Percentiles rank a stretch among this genome's conserved stretches.
These are phyloP conservation scores for Cryptococcus sp. DNA, from an alignment of 1,284 basidiomycete species.

Conservation along the genomic window DNA sequence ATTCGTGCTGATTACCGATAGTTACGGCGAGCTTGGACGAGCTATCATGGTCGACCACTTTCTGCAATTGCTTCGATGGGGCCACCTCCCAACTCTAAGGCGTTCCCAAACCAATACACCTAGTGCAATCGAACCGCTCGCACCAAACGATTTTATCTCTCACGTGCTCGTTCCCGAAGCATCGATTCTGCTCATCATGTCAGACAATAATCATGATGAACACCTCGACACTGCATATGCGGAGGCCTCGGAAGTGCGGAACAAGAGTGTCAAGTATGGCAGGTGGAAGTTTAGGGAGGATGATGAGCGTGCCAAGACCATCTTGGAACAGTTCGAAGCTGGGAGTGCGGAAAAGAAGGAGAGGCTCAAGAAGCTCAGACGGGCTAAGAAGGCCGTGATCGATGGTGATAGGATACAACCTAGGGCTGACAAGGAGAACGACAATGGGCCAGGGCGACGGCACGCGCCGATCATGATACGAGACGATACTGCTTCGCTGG, in stretches of 20 bases:
- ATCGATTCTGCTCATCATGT: constrained; percentile 42
- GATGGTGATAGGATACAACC: too few species aligned
- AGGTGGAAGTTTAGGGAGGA: constrained; percentile 22
- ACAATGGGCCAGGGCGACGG: too few species aligned
- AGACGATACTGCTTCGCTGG: too few species aligned
- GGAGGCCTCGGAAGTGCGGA: constrained; percentile 21
- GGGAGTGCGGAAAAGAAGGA: constrained; percentile 5
- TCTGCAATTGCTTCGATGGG: constrained; percentile 32
- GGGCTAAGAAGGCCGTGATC: too few species aligned
- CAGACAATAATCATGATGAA: constrained; percentile 27
- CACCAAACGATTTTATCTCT: constrained; percentile 35
- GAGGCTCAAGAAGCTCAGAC: constrained; percentile 5
- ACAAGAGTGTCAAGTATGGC: constrained; percentile 38
- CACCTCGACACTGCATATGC: constrained; percentile 3
- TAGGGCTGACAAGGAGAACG: too few species aligned
- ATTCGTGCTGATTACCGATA: constrained; percentile 18
- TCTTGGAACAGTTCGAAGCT: constrained; percentile 6
- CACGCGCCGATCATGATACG: too few species aligned
- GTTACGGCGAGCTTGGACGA: constrained; percentile 46
- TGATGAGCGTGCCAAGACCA: constrained; percentile 3
- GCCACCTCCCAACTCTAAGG: constrained; percentile 17
- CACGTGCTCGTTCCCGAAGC: constrained; percentile 49
- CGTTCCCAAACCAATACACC: background rate
- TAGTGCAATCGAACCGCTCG: constrained; percentile 26
- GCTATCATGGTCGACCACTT: constrained; percentile 37